Percentiles rank a stretch among this genome's conserved stretches.
phyloP scores from a whole-genome alignment of 192 early-diverging fungal species.

The Coemansia sp. region DNA sequence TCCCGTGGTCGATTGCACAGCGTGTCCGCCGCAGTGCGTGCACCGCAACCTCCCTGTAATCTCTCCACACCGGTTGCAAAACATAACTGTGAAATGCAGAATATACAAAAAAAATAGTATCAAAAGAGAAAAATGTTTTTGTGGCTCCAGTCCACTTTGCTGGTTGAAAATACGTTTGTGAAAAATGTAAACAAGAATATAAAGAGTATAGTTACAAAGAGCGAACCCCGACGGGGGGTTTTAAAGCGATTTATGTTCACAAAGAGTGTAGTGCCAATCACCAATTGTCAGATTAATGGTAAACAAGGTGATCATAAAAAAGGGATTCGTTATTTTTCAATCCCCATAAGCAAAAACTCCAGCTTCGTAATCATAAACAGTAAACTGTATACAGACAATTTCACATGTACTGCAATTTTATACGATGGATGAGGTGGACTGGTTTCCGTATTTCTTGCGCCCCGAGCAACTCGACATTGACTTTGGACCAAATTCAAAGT shows the following conservation, averaged over 20 bases:
- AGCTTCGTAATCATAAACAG: background rate
- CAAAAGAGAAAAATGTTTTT: background rate
- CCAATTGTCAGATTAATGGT: background rate
- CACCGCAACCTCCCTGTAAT: conserved; percentile 25
- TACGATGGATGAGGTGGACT: conserved; percentile 23
- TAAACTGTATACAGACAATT: background rate
- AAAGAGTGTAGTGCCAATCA: too few relatives aligned
- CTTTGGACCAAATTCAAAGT: conserved; percentile 17
- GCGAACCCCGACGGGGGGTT: too few relatives aligned
- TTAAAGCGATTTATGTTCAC: too few relatives aligned
- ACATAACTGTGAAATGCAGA: conserved; percentile 20
- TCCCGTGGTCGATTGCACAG: conserved; percentile 36
- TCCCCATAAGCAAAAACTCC: background rate
- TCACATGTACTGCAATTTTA: background rate
- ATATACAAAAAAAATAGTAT: background rate
- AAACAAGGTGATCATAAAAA: background rate
- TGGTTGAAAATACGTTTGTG: background rate
- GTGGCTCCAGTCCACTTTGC: too few relatives aligned
- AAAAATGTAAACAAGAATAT: background rate
- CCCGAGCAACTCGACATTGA: conserved; percentile 27
- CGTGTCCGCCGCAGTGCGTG: conserved; percentile 32
- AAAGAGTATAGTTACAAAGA: too few relatives aligned
- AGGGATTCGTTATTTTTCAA: background rate
- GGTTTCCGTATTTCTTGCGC: conserved; percentile 46
- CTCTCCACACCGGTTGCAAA: conserved; percentile 45